Percentiles rank a stretch among this genome's conserved stretches.
These are phyloP conservation scores for Nannizziopsis arthrosporioides DNA, from an alignment of 2,329 filamentous ascomycete species.

Conservation along the genomic window DNA sequence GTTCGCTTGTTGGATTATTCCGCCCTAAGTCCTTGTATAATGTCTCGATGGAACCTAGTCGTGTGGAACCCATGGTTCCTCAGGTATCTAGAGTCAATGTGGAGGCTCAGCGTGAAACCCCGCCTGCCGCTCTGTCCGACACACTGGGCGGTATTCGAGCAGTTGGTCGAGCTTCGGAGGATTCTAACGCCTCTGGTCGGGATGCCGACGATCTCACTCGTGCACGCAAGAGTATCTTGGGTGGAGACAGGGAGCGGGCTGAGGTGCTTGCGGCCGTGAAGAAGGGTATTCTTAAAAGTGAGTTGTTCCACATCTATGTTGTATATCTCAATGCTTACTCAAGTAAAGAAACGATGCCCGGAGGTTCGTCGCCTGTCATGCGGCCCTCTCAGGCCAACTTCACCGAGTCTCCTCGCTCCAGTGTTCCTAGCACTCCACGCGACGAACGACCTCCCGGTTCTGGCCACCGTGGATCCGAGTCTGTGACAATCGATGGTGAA, in stretches of 20 bases:
- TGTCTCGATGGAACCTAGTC: constrained; percentile 55
- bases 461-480: constrained; percentile 54
- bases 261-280: constrained; percentile 85
- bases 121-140: constrained; percentile 37
- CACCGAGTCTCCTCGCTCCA: constrained; percentile 70
- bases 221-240: constrained; percentile 70
- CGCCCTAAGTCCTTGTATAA: constrained; percentile 85
- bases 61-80: constrained; percentile 58
- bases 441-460: constrained; percentile 52
- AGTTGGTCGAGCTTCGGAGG: constrained; percentile 10
- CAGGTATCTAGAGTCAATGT: constrained; percentile 91
- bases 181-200: constrained; percentile 5
- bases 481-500: constrained; percentile 63
- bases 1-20: constrained; percentile 87
- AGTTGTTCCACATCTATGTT: constrained; percentile 22
- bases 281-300: constrained; percentile 92
- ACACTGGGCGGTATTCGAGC: background rate
- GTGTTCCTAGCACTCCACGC: constrained; percentile 74
- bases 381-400: constrained; percentile 49
- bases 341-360: constrained; percentile 11
- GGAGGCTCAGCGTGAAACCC: constrained; percentile 76
- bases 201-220: constrained; percentile 45
- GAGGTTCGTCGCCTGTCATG: constrained; percentile 55
- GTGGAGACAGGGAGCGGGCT: constrained; percentile 77
- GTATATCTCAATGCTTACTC: background rate